Percentiles rank a stretch among this genome's conserved stretches.
phyloP scores from a whole-genome alignment of 371 early-diverging fungal genomes.

The Choanephora cucurbitarum region DNA sequence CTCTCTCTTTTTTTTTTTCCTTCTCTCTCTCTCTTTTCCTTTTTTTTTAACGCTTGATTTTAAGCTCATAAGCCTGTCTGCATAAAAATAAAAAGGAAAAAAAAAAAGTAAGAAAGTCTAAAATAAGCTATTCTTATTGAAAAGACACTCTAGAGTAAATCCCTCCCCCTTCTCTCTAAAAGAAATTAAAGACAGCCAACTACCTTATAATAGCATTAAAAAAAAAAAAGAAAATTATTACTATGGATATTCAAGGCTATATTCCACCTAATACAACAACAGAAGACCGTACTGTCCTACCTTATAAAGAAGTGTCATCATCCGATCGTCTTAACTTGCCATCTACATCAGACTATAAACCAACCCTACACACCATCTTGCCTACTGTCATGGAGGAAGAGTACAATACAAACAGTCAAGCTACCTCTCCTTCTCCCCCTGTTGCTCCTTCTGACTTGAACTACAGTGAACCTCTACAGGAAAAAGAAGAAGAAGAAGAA shows the following conservation, averaged over 20 bases:
- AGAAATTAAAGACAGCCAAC: constrained; percentile 6
- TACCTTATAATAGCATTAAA: no score
- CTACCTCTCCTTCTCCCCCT: background rate
- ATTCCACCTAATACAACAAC: constrained; percentile 7
- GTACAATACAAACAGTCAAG: constrained; percentile 2
- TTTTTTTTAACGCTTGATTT: no score
- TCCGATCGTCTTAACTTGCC: constrained; percentile 13
- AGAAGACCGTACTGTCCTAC: constrained; percentile 14
- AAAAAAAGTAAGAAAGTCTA: background rate
- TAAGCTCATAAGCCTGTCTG: background rate
- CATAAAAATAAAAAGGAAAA: background rate
- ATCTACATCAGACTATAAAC: constrained; percentile 16
- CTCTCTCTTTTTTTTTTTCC: constrained; percentile 11
- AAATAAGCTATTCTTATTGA: constrained; percentile 2
- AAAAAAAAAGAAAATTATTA: constrained; percentile 9
- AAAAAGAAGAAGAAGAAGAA: constrained; percentile 2
- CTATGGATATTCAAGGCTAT: constrained; percentile 30
- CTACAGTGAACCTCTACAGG: constrained; percentile 8
- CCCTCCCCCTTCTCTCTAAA: no score
- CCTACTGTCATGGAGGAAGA: constrained; percentile 26
- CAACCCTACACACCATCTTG: constrained; percentile 19
- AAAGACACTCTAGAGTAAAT: no score
- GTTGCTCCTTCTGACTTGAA: constrained; percentile 5
- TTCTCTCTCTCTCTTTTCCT: constrained; percentile 3
- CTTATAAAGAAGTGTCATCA: constrained; percentile 12